Percentiles rank a stretch among this genome's conserved stretches.
phyloP scores from a whole-genome alignment of 2,329 filamentous ascomycete species.

The Alternaria sp. region DNA sequence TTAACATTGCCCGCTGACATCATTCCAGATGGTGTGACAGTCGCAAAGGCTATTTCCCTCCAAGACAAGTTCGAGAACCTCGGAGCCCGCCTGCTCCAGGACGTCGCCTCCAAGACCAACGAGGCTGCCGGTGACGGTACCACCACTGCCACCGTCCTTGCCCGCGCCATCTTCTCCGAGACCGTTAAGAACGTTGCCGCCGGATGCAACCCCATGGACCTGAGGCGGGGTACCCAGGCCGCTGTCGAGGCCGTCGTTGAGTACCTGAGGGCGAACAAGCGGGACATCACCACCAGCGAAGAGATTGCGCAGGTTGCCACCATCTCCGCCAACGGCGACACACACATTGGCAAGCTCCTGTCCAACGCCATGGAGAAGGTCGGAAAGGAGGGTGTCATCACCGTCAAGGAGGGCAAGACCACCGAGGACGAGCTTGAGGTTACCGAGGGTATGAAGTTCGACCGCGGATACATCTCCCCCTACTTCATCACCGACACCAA shows the following conservation, averaged over 20 bases:
- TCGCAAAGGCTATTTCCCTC: constrained; percentile 79
- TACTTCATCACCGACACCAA: constrained; percentile 99
- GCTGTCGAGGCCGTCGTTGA: constrained; percentile 94
- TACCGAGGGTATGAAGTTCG: constrained; percentile 99
- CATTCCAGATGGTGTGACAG: constrained; percentile 57
- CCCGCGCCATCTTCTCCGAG: constrained; percentile 98
- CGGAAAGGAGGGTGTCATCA: constrained; percentile 99
- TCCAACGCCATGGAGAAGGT: constrained; percentile 99
- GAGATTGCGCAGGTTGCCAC: constrained; percentile 98
- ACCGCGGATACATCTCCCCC: constrained; percentile 96
- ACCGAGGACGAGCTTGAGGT: constrained; percentile 97
- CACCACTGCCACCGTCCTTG: constrained; percentile 95
- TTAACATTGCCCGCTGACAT: constrained; percentile 19
- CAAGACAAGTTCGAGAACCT: constrained; percentile 99
- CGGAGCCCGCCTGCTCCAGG: constrained; percentile 92
- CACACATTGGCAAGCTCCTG: constrained; percentile 92
- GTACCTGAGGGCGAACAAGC: constrained; percentile 94
- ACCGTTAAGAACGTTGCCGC: constrained; percentile 99
- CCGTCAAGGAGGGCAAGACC: constrained; percentile 99
- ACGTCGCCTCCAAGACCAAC: constrained; percentile 99
- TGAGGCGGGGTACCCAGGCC: constrained; percentile 94
- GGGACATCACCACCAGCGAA: constrained; percentile 94
- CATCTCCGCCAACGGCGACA: constrained; percentile 96
- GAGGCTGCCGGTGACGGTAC: constrained; percentile 98
- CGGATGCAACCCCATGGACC: constrained; percentile 99